A percentile compares a stretch with the other conserved stretches of the same genome.
Evolutionary conservation across 768 basidiomycete genomes (phyloP).

Genomic region (Hygrophoropsis aurantiaca): DNA sequence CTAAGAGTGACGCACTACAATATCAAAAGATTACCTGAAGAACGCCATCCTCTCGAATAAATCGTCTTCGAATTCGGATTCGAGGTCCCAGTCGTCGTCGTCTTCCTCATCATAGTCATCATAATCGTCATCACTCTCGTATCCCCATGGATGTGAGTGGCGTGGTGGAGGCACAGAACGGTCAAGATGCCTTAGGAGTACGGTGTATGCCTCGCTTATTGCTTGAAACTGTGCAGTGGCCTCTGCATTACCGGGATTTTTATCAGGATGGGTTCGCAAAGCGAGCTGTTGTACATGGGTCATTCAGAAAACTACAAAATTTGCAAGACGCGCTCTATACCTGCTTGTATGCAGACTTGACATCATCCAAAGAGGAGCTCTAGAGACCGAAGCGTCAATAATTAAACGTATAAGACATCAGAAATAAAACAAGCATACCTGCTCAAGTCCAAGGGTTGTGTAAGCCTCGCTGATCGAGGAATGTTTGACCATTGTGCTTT

Average conservation of each 20-base stretch:
- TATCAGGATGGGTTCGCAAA: conserved; percentile 73
- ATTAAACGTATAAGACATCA: not conserved
- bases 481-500: conserved; percentile 35
- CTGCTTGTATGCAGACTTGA: conserved; percentile 71
- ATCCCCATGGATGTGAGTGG: conserved; percentile 11
- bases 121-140: conserved; percentile 35
- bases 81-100: conserved; percentile 32
- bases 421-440: conserved; percentile 34
- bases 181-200: conserved; percentile 57
- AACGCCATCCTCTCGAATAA: conserved; percentile 35
- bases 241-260: conserved; percentile 62
- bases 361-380: conserved; percentile 62
- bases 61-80: conserved; percentile 30
- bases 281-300: conserved; percentile 49
- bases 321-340: conserved; percentile 30
- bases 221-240: conserved; percentile 72
- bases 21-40: conserved; percentile 41
- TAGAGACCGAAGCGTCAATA: conserved; percentile 24
- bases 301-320: conserved; percentile 1
- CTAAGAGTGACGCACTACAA: conserved; percentile 6
- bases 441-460: conserved; percentile 48
- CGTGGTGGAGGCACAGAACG: conserved; percentile 27
- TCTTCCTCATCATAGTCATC: conserved; percentile 33
- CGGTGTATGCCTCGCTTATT: conserved; percentile 66
- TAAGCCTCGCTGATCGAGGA: conserved; percentile 39